Evolutionary conservation across 2,329 filamentous ascomycete species (phyloP).

Genomic region (Cercospora zeae-maydis): DNA sequence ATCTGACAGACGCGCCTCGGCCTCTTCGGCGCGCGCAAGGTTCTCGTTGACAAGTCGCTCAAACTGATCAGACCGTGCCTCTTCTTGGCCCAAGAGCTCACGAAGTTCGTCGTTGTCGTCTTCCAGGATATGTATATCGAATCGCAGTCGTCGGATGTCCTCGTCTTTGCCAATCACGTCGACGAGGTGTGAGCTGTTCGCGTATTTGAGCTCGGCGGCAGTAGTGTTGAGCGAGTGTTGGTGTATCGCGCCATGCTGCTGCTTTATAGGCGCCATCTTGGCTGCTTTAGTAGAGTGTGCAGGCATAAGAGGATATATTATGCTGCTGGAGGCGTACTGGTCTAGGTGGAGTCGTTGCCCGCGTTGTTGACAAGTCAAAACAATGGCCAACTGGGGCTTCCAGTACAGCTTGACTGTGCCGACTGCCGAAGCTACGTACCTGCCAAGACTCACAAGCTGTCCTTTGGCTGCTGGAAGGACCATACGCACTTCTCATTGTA

Average conservation of each 20-base stretch:
- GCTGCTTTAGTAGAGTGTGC: slow-evolving; percentile 11
- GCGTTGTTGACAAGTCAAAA: slow-evolving; percentile 1
- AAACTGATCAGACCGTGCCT: slow-evolving; percentile 57
- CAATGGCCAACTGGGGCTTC: background rate
- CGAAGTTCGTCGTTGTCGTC: slow-evolving; percentile 69
- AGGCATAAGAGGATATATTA: slow-evolving; percentile 15
- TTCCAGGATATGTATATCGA: slow-evolving; percentile 67
- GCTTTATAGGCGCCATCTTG: slow-evolving; percentile 25
- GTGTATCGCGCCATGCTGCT: slow-evolving; percentile 34
- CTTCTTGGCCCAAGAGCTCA: slow-evolving; percentile 58
- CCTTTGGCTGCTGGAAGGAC: slow-evolving; percentile 4
- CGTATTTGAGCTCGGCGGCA: slow-evolving; percentile 66
- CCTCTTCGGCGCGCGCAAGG: slow-evolving; percentile 46
- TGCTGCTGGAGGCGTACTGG: slow-evolving; percentile 4
- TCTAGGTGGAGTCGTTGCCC: background rate
- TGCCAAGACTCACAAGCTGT: slow-evolving; percentile 13
- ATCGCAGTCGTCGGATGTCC: slow-evolving; percentile 63
- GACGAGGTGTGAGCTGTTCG: slow-evolving; percentile 60
- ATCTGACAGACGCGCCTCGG: slow-evolving; percentile 44
- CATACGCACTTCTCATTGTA: background rate
- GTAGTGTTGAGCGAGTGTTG: slow-evolving; percentile 52
- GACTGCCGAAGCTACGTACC: slow-evolving; percentile 3
- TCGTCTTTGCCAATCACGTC: slow-evolving; percentile 72
- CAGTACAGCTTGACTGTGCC: background rate
- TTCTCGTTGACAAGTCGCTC: slow-evolving; percentile 50